Conservation (phyloP, 2,329 filamentous ascomycete species). For the Penicillium concentricum region DNA sequence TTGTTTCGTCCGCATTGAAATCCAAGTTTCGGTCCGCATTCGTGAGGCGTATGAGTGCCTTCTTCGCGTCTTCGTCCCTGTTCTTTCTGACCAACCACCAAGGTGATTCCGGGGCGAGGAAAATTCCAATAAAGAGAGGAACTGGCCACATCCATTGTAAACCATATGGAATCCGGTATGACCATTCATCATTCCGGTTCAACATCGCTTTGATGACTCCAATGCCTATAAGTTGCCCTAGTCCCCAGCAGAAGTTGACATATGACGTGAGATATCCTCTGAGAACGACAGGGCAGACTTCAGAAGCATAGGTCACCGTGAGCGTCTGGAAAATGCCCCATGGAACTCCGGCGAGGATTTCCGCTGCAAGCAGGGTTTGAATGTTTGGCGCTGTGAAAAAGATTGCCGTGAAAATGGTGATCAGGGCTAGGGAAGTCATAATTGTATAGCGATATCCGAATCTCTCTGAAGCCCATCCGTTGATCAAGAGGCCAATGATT, state of each 20-base stretch:
- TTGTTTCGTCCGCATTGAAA: constrained; percentile 15
- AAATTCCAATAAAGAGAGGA: constrained; percentile 17
- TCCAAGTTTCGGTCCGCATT: constrained; percentile 19
- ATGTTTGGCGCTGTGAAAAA: constrained; percentile 44
- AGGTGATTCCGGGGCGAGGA: constrained; percentile 18
- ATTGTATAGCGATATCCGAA: constrained; percentile 47
- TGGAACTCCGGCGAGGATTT: constrained; percentile 46
- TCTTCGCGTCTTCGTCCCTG: constrained; percentile 9
- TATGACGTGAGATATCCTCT: constrained; percentile 30
- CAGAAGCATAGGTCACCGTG: constrained; percentile 19
- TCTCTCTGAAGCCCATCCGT: constrained; percentile 22
- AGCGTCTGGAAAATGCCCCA: constrained; percentile 29
- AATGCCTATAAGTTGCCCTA: constrained; percentile 14
- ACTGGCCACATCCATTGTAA: constrained; percentile 20
- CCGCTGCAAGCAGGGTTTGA: constrained; percentile 44
- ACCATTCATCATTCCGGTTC: constrained; percentile 28
- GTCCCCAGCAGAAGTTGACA: constrained; percentile 38
- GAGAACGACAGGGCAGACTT: constrained; percentile 18
- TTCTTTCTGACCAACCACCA: constrained; percentile 19
- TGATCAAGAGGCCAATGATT: constrained; percentile 28
- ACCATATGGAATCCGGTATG: constrained; percentile 35
- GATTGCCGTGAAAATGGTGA: constrained; percentile 50
- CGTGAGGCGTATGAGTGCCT: constrained; percentile 20
- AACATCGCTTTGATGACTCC: constrained; percentile 28
- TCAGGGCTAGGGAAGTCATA: constrained; percentile 41